Evolutionary conservation across 2,329 filamentous ascomycete species (phyloP).

Genomic region (Tympanopsis confertula): DNA sequence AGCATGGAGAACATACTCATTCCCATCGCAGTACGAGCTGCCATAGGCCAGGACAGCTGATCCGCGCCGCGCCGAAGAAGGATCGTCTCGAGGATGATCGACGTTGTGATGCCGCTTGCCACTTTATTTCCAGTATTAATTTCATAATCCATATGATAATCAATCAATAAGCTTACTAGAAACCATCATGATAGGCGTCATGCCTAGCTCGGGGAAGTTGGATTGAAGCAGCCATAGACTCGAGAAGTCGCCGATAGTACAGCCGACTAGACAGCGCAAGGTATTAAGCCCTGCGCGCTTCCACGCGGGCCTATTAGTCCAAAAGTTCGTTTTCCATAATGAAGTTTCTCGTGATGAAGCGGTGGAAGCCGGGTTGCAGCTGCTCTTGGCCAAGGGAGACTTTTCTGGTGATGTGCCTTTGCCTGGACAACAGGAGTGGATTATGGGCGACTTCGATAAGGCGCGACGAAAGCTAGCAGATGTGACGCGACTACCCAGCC

Average conservation of each 20-base stretch:
- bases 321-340: constrained; percentile 14
- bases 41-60: constrained; percentile 28
- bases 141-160: constrained; percentile 1
- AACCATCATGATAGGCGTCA: constrained; percentile 35
- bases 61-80: constrained; percentile 36
- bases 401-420: too few species aligned
- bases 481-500: too few species aligned
- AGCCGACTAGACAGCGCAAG: constrained; percentile 39
- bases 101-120: constrained; percentile 36
- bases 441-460: too few species aligned
- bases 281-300: constrained; percentile 40
- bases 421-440: too few species aligned
- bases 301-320: constrained; percentile 25
- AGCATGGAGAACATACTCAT: constrained; percentile 50
- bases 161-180: constrained; percentile 29
- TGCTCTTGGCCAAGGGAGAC: not conserved
- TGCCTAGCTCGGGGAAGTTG: constrained; percentile 29
- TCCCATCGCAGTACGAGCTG: constrained; percentile 37
- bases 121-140: constrained; percentile 20
- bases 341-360: not conserved
- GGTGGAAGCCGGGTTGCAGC: not conserved
- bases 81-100: constrained; percentile 37
- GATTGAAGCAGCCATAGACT: constrained; percentile 42
- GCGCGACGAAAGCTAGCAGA: too few species aligned
- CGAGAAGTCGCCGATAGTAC: constrained; percentile 42